Evolutionary conservation across 2,329 filamentous ascomycete species (phyloP).

Genomic region (Camillea tinctor): DNA sequence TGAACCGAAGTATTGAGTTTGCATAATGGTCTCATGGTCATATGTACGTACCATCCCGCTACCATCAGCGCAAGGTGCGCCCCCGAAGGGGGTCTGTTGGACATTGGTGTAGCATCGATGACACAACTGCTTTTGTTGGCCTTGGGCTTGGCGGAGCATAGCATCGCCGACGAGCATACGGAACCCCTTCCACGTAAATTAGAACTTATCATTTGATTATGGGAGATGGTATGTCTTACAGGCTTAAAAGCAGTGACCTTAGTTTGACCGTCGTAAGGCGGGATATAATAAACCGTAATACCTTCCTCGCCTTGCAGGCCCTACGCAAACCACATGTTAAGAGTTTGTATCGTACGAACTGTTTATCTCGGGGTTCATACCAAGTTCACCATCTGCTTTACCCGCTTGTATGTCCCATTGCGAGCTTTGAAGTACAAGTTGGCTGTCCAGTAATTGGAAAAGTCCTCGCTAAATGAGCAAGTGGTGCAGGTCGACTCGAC

Average conservation of each 20-base stretch:
- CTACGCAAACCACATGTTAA: not conserved
- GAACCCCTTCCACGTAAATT: slow-evolving; percentile 33
- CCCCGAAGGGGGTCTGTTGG: slow-evolving; percentile 22
- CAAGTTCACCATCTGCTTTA: slow-evolving; percentile 34
- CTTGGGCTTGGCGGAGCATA: slow-evolving; percentile 36
- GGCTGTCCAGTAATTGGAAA: slow-evolving; percentile 36
- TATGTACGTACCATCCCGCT: slow-evolving; percentile 12
- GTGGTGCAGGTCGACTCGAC: slow-evolving; percentile 34
- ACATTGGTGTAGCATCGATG: slow-evolving; percentile 25
- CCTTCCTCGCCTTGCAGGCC: slow-evolving; percentile 25
- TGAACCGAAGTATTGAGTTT: not conserved
- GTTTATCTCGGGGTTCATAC: slow-evolving; percentile 23
- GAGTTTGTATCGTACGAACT: not conserved
- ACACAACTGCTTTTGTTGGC: slow-evolving; percentile 24
- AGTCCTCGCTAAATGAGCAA: slow-evolving; percentile 37
- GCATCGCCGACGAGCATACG: slow-evolving; percentile 43
- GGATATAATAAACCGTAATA: slow-evolving; percentile 44
- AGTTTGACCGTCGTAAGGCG: slow-evolving; percentile 26
- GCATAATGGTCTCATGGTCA: not conserved
- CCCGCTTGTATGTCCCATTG: slow-evolving; percentile 35
- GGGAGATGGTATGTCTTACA: slow-evolving; percentile 13
- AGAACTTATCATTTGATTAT: not conserved
- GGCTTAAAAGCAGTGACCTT: slow-evolving; percentile 44
- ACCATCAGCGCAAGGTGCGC: slow-evolving; percentile 22
- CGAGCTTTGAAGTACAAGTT: slow-evolving; percentile 34